phyloP scores from a whole-genome alignment of 2,329 filamentous ascomycete species.

The Berkeleyomyces basicola region DNA sequence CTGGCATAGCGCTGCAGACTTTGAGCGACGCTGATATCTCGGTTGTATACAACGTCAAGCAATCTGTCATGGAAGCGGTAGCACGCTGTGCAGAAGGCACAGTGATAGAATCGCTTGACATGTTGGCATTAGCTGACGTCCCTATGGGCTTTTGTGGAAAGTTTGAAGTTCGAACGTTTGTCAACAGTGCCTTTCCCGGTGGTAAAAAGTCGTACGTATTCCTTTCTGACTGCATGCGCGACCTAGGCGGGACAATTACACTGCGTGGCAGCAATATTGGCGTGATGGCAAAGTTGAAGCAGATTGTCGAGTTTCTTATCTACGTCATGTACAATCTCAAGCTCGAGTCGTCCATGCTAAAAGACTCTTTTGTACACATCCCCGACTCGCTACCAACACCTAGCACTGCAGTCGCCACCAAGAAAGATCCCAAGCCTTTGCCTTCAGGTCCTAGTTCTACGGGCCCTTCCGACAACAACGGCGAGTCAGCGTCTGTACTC shows the following conservation, averaged over 20 bases:
- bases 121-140: conserved; percentile 56
- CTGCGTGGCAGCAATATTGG: conserved; percentile 63
- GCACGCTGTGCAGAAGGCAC: conserved; percentile 81
- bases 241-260: conserved; percentile 88
- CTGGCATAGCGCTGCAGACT: conserved; percentile 76
- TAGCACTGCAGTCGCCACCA: not conserved
- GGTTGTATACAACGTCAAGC: conserved; percentile 92
- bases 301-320: conserved; percentile 95
- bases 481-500: not conserved
- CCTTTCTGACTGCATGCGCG: conserved; percentile 73
- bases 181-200: conserved; percentile 56
- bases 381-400: conserved; percentile 36
- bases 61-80: conserved; percentile 87
- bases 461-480: not conserved
- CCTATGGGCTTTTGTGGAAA: conserved; percentile 65
- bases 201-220: conserved; percentile 92
- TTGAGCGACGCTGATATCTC: conserved; percentile 78
- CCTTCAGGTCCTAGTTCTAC: not conserved
- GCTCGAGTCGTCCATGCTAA: conserved; percentile 83
- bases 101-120: conserved; percentile 89
- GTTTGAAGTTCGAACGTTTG: conserved; percentile 92
- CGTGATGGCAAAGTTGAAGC: conserved; percentile 64
- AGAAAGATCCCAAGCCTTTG: not conserved
- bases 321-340: conserved; percentile 98
- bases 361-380: conserved; percentile 79